These are phyloP conservation scores for Sporothrix curviconia DNA, from an alignment of 2,329 filamentous ascomycete genomes.

Conservation along the genomic window DNA sequence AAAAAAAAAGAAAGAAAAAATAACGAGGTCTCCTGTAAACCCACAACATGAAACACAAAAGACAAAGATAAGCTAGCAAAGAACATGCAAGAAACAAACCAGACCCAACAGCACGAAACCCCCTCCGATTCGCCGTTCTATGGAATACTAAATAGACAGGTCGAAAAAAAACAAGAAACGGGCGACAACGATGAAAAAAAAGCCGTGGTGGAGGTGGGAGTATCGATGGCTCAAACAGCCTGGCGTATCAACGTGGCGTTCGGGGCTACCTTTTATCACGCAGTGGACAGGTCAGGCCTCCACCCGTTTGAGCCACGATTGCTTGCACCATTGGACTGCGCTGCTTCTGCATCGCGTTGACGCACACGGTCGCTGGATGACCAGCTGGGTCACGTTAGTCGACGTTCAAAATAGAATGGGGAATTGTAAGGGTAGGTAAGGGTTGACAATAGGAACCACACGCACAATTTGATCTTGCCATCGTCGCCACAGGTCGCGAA, in stretches of 20 bases:
- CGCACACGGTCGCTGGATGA: constrained; percentile 31
- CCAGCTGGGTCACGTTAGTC: constrained; percentile 26
- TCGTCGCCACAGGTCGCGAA: constrained; percentile 93
- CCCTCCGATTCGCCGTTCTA: constrained; percentile 5
- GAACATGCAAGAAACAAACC: neutral
- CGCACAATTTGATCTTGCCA: constrained; percentile 72
- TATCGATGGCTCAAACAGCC: too few relatives aligned
- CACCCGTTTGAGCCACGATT: constrained; percentile 21
- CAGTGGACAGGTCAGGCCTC: constrained; percentile 12
- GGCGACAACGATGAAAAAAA: neutral
- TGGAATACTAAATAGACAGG: neutral
- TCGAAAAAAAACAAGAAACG: neutral
- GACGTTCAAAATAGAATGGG: too few relatives aligned
- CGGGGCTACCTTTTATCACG: neutral
- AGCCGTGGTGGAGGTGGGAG: too few relatives aligned
- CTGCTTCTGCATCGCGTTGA: constrained; percentile 13
- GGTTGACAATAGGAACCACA: neutral
- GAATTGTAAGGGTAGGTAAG: neutral
- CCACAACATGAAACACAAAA: neutral
- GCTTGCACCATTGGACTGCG: constrained; percentile 16
- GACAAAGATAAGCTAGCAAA: neutral
- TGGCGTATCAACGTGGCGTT: too few relatives aligned
- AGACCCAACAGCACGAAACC: neutral
- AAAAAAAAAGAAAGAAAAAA: neutral
- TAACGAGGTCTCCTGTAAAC: neutral